phyloP scores from a whole-genome alignment of 805 yeast genomes.

The Nakazawaea peltata region DNA sequence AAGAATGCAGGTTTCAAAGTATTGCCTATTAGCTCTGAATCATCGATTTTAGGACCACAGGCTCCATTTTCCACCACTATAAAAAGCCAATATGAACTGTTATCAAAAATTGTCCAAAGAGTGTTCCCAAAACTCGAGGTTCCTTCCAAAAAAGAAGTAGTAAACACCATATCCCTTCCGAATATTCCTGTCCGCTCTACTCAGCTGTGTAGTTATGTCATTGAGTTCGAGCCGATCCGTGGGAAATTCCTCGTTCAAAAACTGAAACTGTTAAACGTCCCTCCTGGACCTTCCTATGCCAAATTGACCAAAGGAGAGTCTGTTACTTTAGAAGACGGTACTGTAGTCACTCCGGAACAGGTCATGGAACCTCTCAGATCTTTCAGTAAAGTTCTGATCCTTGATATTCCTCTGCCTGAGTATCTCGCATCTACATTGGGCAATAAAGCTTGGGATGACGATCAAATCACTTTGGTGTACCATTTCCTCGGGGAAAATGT shows the following conservation, averaged over 20 bases:
- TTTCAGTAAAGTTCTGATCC: slow-evolving; percentile 53
- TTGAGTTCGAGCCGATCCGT: slow-evolving; percentile 57
- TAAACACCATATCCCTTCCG: slow-evolving; percentile 1
- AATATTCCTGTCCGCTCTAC: slow-evolving; percentile 12
- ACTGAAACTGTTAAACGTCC: slow-evolving; percentile 65
- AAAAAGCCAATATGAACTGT: slow-evolving; percentile 1
- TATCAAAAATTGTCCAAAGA: slow-evolving; percentile 28
- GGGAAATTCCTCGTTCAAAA: slow-evolving; percentile 67
- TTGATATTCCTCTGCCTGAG: slow-evolving; percentile 60
- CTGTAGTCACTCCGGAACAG: slow-evolving; percentile 52
- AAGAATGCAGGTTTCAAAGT: slow-evolving; percentile 11
- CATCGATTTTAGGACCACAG: too few relatives aligned
- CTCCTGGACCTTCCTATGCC: slow-evolving; percentile 52
- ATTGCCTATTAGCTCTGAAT: background rate
- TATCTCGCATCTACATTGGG: slow-evolving; percentile 32
- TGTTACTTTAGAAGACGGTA: slow-evolving; percentile 54
- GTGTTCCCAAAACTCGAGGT: slow-evolving; percentile 42
- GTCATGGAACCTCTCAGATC: slow-evolving; percentile 58
- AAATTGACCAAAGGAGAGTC: slow-evolving; percentile 51
- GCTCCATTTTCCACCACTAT: too few relatives aligned
- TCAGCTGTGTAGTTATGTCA: slow-evolving; percentile 56
- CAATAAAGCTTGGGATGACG: slow-evolving; percentile 18
- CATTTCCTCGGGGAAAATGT: slow-evolving; percentile 68
- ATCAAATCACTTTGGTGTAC: slow-evolving; percentile 48
- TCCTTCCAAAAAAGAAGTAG: background rate